Conservation (phyloP, 148 eudicot species). For the Spergularia marina region DNA sequence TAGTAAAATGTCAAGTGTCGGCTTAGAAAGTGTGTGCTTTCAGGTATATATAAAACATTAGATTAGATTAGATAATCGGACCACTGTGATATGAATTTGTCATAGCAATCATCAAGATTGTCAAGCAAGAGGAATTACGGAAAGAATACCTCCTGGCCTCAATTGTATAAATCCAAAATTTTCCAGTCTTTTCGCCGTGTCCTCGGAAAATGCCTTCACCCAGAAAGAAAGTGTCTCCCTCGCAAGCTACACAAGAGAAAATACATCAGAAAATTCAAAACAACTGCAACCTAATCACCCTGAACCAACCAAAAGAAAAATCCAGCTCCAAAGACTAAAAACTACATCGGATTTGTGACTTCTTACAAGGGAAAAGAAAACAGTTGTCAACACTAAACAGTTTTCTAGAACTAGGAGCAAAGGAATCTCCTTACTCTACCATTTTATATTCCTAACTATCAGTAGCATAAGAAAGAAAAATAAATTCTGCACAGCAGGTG, state of each 20-base stretch:
- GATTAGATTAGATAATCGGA: no score
- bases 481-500: not conserved
- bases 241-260: constrained; percentile 64
- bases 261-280: constrained; percentile 12
- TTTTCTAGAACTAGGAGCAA: no score
- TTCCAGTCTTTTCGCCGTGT: constrained; percentile 96
- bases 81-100: not conserved
- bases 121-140: not conserved
- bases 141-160: constrained; percentile 89
- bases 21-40: no score
- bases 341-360: no score
- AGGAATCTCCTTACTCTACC: no score
- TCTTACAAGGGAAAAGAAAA: no score
- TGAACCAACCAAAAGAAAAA: not conserved
- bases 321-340: not conserved
- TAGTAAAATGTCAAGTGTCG: no score
- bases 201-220: constrained; percentile 99
- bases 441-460: no score
- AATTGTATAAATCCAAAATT: constrained; percentile 96
- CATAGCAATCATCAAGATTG: not conserved
- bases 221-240: constrained; percentile 96
- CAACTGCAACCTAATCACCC: not conserved
- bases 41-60: no score
- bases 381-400: no score
- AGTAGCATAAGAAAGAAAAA: not conserved